A percentile compares a stretch with the other conserved stretches of the same genome.
phyloP scores from a whole-genome alignment of 2,329 filamentous ascomycete species.

The Septoria petroselini region DNA sequence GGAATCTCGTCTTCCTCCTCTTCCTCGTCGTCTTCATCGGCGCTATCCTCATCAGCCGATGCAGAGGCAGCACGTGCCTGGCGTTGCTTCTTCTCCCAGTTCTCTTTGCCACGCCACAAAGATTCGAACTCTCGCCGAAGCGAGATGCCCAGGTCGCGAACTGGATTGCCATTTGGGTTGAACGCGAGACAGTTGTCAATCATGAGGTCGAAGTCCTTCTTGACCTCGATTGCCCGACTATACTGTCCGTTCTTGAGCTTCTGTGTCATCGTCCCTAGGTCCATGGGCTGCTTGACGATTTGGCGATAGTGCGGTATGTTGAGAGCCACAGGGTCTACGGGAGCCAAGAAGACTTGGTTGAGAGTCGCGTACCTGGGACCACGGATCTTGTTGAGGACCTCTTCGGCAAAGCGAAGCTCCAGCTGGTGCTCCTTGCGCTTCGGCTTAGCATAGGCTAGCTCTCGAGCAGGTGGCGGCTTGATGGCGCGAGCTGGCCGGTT shows the following conservation, averaged over 20 bases:
- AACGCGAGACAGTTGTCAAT: constrained; percentile 90
- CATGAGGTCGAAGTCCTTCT: constrained; percentile 76
- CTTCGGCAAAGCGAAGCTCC: constrained; percentile 86
- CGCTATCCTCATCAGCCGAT: constrained; percentile 67
- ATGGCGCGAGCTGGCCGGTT: constrained; percentile 90
- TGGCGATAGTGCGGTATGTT: constrained; percentile 92
- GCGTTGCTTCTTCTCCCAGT: constrained; percentile 75
- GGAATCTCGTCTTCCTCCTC: constrained; percentile 50
- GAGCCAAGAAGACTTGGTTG: constrained; percentile 72
- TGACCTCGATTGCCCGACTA: constrained; percentile 77
- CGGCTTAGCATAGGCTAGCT: constrained; percentile 85
- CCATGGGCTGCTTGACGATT: constrained; percentile 96
- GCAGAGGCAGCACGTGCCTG: constrained; percentile 64
- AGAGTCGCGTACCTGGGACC: constrained; percentile 66
- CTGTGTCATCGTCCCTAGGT: constrained; percentile 73
- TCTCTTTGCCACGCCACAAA: constrained; percentile 74
- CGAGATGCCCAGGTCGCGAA: constrained; percentile 67
- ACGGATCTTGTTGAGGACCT: constrained; percentile 73
- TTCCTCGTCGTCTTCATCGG: constrained; percentile 61
- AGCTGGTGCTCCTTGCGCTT: constrained; percentile 87
- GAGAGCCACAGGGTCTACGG: constrained; percentile 89
- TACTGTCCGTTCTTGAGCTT: constrained; percentile 80
- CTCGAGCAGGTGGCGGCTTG: constrained; percentile 83
- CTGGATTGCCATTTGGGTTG: constrained; percentile 75
- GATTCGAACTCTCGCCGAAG: constrained; percentile 72